phyloP scores from a whole-genome alignment of 768 basidiomycete species.

The Termitomyces sp. region DNA sequence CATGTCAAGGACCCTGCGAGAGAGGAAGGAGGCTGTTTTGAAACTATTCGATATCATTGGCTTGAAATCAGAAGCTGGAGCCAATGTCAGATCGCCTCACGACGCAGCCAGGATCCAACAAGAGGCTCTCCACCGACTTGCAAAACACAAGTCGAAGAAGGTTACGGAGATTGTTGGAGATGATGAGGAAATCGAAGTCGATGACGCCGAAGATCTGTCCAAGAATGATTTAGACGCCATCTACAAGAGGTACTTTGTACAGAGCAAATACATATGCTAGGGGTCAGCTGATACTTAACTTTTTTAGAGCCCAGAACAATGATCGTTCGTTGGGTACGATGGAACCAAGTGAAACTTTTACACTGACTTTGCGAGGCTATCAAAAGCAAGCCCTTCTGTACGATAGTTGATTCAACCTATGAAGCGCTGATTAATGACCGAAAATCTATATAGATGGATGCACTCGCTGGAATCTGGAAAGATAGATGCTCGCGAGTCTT shows the following conservation, averaged over 20 bases:
- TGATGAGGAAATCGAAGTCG: slow-evolving; percentile 78
- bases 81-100: slow-evolving; percentile 25
- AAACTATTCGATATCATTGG: slow-evolving; percentile 69
- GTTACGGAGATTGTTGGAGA: slow-evolving; percentile 71
- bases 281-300: not conserved
- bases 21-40: slow-evolving; percentile 71
- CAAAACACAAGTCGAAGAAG: slow-evolving; percentile 34
- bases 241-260: slow-evolving; percentile 61
- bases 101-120: slow-evolving; percentile 29
- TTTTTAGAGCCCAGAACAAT: slow-evolving; percentile 71
- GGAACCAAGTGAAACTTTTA: slow-evolving; percentile 76
- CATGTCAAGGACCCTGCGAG: slow-evolving; percentile 47
- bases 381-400: slow-evolving; percentile 89
- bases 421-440: not conserved
- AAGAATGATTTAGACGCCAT: slow-evolving; percentile 80
- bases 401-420: slow-evolving; percentile 14
- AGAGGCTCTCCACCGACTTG: slow-evolving; percentile 35
- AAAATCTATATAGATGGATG: slow-evolving; percentile 69
- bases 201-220: slow-evolving; percentile 76
- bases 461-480: slow-evolving; percentile 75
- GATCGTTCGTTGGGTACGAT: slow-evolving; percentile 74
- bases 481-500: slow-evolving; percentile 59
- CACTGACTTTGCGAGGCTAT: slow-evolving; percentile 72
- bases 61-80: slow-evolving; percentile 56
- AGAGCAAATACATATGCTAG: not conserved